Evolutionary conservation across 352 stramenopile species (phyloP).

Genomic region (Thraustochytrium striatum): DNA sequence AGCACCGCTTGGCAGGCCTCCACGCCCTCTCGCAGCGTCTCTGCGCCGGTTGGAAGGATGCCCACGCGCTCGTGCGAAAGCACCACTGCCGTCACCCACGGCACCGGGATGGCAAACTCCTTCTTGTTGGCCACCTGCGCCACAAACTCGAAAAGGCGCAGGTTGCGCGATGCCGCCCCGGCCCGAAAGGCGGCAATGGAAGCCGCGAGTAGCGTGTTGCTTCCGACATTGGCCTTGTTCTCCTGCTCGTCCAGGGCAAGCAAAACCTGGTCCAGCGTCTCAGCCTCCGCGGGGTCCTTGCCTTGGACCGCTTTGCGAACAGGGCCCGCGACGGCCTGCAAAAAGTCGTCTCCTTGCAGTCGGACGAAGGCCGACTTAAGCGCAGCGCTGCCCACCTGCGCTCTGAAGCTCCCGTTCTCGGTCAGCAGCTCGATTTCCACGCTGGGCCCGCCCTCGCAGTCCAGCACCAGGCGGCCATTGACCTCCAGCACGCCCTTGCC

Average conservation of each 20-base stretch:
- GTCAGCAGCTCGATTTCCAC: constrained; percentile 13
- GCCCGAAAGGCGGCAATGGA: constrained; percentile 19
- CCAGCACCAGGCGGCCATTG: background rate
- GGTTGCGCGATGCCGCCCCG: background rate
- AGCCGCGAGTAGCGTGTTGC: constrained; percentile 12
- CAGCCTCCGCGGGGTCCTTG: background rate
- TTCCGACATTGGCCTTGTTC: background rate
- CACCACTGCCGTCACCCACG: constrained; percentile 29
- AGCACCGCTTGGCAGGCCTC: background rate
- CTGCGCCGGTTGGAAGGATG: constrained; percentile 4
- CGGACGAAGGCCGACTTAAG: background rate
- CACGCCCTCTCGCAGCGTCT: background rate
- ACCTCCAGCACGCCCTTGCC: constrained; percentile 3
- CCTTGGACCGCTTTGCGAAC: constrained; percentile 5
- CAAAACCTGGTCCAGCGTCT: constrained; percentile 19
- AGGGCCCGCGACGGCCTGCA: background rate
- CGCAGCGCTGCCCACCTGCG: constrained; percentile 4
- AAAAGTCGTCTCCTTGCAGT: background rate
- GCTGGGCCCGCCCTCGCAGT: background rate
- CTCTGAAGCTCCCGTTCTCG: background rate
- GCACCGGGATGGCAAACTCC: constrained; percentile 33
- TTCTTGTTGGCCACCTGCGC: background rate
- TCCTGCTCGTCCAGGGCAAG: constrained; percentile 9
- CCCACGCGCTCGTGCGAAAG: background rate
- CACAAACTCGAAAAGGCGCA: background rate